A percentile compares a stretch with the other conserved stretches of the same genome.
Evolutionary conservation across 495 filamentous ascomycete species (phyloP).

Genomic region (Xylaria scruposa): DNA sequence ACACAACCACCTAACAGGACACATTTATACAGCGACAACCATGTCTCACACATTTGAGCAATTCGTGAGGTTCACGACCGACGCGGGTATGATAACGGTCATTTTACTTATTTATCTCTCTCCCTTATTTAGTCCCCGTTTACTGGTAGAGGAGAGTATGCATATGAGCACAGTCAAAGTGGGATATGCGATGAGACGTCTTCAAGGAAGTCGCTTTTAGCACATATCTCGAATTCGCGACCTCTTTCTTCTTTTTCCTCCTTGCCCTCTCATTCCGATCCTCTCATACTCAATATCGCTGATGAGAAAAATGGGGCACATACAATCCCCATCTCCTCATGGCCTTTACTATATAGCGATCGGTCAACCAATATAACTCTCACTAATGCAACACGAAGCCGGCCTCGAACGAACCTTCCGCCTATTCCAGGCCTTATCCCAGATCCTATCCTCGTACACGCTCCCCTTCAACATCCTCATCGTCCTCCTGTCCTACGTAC

Average conservation of each 20-base stretch:
- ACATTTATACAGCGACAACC: not conserved
- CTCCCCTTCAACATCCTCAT: slow-evolving; percentile 35
- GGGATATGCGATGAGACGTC: not conserved
- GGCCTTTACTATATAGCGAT: not conserved
- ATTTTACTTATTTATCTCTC: slow-evolving; percentile 14
- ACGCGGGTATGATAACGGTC: slow-evolving; percentile 46
- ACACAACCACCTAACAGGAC: too few relatives aligned
- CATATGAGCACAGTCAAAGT: not conserved
- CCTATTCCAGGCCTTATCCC: slow-evolving; percentile 61
- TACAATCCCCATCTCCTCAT: slow-evolving; percentile 9
- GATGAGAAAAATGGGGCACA: not conserved
- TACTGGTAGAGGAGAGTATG: not conserved
- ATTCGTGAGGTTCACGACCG: slow-evolving; percentile 50
- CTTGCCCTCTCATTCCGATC: slow-evolving; percentile 1
- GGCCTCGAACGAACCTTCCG: slow-evolving; percentile 70
- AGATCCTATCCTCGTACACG: slow-evolving; percentile 54
- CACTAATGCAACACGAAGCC: slow-evolving; percentile 37
- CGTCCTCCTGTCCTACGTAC: not conserved
- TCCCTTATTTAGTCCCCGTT: not conserved
- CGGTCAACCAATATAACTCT: not conserved
- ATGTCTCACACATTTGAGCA: slow-evolving; percentile 46
- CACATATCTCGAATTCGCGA: not conserved
- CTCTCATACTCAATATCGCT: not conserved
- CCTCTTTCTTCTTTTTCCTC: slow-evolving; percentile 27
- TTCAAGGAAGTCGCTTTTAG: not conserved